These are phyloP conservation scores for Alternaria incomplexa DNA, from an alignment of 2,329 filamentous ascomycete genomes.

Conservation along the genomic window DNA sequence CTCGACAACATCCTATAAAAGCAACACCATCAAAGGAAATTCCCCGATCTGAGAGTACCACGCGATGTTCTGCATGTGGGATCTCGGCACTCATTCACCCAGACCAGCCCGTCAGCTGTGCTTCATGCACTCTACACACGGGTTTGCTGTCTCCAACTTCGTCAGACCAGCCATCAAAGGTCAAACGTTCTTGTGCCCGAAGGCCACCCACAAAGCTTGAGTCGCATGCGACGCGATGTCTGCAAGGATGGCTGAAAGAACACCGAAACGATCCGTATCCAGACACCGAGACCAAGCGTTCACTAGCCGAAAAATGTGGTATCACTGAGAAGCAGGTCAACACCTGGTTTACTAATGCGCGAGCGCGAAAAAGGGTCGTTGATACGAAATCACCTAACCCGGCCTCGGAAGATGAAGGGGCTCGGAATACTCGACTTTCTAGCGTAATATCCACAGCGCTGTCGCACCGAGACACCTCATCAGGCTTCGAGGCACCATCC, in stretches of 20 bases:
- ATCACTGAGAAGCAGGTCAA: slow-evolving; percentile 45
- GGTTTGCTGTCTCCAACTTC: slow-evolving; percentile 18
- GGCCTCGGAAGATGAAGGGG: slow-evolving; percentile 28
- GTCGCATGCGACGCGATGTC: slow-evolving; percentile 30
- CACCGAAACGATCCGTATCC: slow-evolving; percentile 43
- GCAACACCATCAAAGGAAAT: too few relatives aligned
- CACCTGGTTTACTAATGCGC: slow-evolving; percentile 46
- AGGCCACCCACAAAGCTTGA: slow-evolving; percentile 37
- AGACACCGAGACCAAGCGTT: slow-evolving; percentile 34
- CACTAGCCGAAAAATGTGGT: slow-evolving; percentile 36
- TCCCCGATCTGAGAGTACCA: background rate
- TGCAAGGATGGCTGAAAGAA: slow-evolving; percentile 39
- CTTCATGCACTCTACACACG: slow-evolving; percentile 16
- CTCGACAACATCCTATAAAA: background rate
- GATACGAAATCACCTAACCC: slow-evolving; percentile 15
- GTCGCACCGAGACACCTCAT: slow-evolving; percentile 5
- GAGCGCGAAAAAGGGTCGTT: slow-evolving; percentile 35
- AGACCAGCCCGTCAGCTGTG: slow-evolving; percentile 12
- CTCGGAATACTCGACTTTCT: slow-evolving; percentile 18
- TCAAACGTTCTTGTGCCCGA: slow-evolving; percentile 39
- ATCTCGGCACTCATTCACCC: slow-evolving; percentile 23
- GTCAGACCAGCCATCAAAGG: slow-evolving; percentile 5
- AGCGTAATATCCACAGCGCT: slow-evolving; percentile 10
- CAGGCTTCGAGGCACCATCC: background rate
- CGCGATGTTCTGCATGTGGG: slow-evolving; percentile 34